Percentiles rank a stretch among this genome's conserved stretches.
phyloP scores from a whole-genome alignment of 371 early-diverging fungal genomes.

The Chytridium lagenaria region DNA sequence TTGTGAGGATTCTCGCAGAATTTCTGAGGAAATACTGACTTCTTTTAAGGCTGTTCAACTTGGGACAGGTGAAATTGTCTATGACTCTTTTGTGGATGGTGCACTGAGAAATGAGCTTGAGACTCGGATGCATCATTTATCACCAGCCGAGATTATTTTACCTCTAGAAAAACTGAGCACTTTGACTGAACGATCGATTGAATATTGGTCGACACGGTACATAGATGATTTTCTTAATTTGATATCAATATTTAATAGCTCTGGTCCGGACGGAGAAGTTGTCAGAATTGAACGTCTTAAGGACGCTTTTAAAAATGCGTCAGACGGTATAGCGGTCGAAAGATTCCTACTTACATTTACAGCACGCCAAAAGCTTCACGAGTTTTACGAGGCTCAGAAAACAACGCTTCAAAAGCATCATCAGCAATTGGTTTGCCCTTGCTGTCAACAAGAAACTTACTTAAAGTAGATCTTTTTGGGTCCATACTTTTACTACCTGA shows the following conservation, averaged over 20 bases:
- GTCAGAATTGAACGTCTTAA: slow-evolving; percentile 69
- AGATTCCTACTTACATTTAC: not conserved
- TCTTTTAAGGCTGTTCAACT: slow-evolving; percentile 65
- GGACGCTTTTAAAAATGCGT: slow-evolving; percentile 51
- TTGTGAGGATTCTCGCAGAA: slow-evolving; percentile 44
- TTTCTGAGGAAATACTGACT: slow-evolving; percentile 28
- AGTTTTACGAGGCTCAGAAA: slow-evolving; percentile 27
- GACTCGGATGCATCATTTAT: slow-evolving; percentile 76
- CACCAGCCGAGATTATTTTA: slow-evolving; percentile 77
- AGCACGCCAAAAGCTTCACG: slow-evolving; percentile 24
- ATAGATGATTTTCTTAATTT: not conserved
- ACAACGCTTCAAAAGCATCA: not conserved
- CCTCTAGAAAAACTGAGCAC: slow-evolving; percentile 48
- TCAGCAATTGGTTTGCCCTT: not conserved
- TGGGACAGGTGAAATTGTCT: slow-evolving; percentile 75
- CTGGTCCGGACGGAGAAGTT: slow-evolving; percentile 42
- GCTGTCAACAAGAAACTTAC: not conserved
- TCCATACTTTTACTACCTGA: slow-evolving; percentile 40
- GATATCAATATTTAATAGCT: not conserved
- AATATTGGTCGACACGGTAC: slow-evolving; percentile 27
- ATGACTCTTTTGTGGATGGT: slow-evolving; percentile 76
- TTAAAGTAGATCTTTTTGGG: slow-evolving; percentile 24
- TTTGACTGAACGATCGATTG: slow-evolving; percentile 39
- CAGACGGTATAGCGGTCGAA: slow-evolving; percentile 25
- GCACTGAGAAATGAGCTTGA: slow-evolving; percentile 76